phyloP scores from a whole-genome alignment of 2,329 filamentous ascomycete genomes.

The Seiridium cupressi region DNA sequence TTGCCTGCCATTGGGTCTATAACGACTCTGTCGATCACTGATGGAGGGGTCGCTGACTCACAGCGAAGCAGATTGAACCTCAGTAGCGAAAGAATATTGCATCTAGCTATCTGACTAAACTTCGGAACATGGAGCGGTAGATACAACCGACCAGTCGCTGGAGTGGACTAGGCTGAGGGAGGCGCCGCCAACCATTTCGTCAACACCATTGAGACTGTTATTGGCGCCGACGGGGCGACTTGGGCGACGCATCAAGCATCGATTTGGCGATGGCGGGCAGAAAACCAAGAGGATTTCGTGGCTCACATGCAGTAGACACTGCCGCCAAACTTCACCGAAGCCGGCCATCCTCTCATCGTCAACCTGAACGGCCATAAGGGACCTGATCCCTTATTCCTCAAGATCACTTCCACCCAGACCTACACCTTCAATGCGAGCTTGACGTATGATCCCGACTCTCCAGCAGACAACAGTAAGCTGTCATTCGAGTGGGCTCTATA shows the following conservation, averaged over 20 bases:
- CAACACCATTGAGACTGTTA: constrained; percentile 3
- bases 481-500: neutral
- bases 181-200: neutral
- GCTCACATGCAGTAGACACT: constrained; percentile 29
- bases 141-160: constrained; percentile 29
- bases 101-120: constrained; percentile 6
- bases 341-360: too few relatives aligned
- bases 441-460: neutral
- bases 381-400: neutral
- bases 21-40: too few relatives aligned
- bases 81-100: too few relatives aligned
- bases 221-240: neutral
- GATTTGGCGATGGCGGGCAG: constrained; percentile 31
- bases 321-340: constrained; percentile 14
- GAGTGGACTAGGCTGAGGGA: constrained; percentile 4
- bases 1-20: too few relatives aligned
- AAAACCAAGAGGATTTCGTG: constrained; percentile 31
- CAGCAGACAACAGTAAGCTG: neutral
- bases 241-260: constrained; percentile 14
- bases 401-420: neutral
- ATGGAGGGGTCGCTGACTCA: too few relatives aligned
- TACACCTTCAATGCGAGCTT: neutral
- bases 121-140: constrained; percentile 44
- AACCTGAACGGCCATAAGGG: neutral
- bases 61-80: too few relatives aligned